Conservation (phyloP, 2,329 filamentous ascomycete species). For the Coniochaeta ligniaria region DNA sequence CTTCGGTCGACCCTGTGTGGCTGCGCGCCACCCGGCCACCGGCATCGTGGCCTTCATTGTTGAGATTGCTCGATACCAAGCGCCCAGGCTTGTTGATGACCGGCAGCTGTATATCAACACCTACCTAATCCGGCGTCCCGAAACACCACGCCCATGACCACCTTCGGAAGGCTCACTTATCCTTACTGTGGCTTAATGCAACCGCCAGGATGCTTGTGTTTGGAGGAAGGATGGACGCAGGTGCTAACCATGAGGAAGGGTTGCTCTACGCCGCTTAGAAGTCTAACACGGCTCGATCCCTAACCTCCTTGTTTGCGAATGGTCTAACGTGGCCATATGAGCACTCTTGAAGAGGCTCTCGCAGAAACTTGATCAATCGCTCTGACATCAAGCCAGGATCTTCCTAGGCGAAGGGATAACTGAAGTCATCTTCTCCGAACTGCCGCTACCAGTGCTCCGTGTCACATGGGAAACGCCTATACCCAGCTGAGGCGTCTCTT, state of each 20-base stretch:
- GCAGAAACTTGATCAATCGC: no score
- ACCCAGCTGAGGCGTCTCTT: no score
- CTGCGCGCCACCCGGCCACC: background rate
- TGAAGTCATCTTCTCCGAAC: no score
- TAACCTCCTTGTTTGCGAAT: no score
- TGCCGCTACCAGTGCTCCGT: no score
- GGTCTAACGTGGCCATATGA: background rate
- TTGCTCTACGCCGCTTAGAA: background rate
- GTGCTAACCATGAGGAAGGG: background rate
- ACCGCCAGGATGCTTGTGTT: background rate
- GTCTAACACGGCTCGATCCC: background rate
- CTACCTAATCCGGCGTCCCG: background rate
- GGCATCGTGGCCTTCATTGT: background rate
- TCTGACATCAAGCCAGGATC: no score
- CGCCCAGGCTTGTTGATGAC: no score
- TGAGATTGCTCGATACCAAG: background rate
- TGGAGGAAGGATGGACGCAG: background rate
- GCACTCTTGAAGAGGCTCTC: background rate
- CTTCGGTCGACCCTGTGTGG: background rate
- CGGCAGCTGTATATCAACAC: background rate
- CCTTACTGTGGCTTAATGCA: background rate
- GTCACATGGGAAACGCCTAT: no score
- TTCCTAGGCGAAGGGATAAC: no score
- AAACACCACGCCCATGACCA: no score
- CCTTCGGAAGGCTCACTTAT: no score